Conservation (phyloP, 2,329 filamentous ascomycete genomes). For the Botrytis hyacinthi region DNA sequence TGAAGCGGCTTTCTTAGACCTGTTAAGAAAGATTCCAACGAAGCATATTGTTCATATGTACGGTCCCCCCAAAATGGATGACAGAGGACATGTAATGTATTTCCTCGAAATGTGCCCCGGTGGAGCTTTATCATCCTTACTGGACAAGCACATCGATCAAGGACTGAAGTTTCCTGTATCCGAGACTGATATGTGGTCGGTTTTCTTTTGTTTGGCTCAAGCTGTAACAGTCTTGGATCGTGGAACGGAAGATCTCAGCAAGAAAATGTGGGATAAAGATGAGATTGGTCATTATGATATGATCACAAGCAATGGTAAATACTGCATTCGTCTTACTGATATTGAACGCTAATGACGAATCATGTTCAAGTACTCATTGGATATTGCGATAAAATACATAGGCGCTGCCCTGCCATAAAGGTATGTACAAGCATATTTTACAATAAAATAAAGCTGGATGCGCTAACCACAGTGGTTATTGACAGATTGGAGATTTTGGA, state of each 20-base stretch:
- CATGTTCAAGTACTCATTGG: neutral
- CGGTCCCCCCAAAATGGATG: neutral
- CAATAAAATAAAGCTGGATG: neutral
- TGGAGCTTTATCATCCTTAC: neutral
- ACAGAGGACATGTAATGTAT: neutral
- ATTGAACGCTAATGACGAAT: neutral
- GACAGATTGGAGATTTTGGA: neutral
- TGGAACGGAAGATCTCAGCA: neutral
- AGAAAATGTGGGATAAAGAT: neutral
- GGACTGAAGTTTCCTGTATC: neutral
- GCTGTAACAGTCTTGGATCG: neutral
- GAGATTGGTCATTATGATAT: conserved; percentile 9
- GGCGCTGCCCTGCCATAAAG: neutral
- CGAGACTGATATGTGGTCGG: neutral
- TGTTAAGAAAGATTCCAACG: neutral
- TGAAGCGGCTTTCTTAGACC: neutral
- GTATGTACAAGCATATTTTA: neutral
- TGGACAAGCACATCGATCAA: neutral
- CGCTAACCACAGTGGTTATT: neutral
- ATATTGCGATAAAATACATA: neutral
- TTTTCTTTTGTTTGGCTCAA: neutral
- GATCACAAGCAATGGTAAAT: neutral
- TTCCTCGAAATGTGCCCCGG: neutral
- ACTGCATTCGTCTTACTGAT: neutral
- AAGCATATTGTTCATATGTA: neutral